phyloP scores from a whole-genome alignment of 192 early-diverging fungal genomes.

The Coemansia sp. region DNA sequence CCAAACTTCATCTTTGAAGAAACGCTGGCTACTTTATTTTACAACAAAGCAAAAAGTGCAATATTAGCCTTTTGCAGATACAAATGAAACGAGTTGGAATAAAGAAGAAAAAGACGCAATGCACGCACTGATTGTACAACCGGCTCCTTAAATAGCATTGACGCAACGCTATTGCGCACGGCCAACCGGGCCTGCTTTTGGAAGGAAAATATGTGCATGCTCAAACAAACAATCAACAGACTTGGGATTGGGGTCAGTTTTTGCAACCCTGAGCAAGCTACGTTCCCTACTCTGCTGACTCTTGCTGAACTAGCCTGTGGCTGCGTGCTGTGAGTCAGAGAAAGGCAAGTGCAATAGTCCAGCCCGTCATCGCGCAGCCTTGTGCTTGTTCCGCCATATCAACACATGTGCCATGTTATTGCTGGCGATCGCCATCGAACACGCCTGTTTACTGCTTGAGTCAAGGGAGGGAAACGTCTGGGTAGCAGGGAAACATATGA shows the following conservation, averaged over 20 bases:
- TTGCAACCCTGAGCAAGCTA: not conserved
- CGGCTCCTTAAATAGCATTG: constrained; percentile 4
- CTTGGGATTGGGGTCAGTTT: not conserved
- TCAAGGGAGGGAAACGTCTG: not conserved
- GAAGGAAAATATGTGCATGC: constrained; percentile 3
- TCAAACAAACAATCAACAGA: constrained; percentile 7
- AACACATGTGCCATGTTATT: not conserved
- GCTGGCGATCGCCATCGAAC: not conserved
- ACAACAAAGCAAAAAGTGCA: not conserved
- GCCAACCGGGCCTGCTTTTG: not conserved
- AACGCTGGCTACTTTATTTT: not conserved
- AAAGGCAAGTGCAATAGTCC: not conserved
- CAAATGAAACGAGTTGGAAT: not conserved
- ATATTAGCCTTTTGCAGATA: not conserved
- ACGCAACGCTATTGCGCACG: not conserved
- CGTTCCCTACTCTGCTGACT: not conserved
- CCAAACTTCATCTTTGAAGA: constrained; percentile 83
- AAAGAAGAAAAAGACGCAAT: constrained; percentile 3
- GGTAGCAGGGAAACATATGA: not conserved
- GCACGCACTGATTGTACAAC: constrained; percentile 7
- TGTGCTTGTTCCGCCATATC: not conserved
- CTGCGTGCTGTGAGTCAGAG: not conserved
- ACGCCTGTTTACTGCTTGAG: not conserved
- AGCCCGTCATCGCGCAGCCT: not conserved
- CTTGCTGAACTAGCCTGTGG: not conserved